Percentiles rank a stretch among this genome's conserved stretches.
These are phyloP conservation scores for Malassezia slooffiae DNA, from an alignment of 1,284 basidiomycete genomes.

Conservation along the genomic window DNA sequence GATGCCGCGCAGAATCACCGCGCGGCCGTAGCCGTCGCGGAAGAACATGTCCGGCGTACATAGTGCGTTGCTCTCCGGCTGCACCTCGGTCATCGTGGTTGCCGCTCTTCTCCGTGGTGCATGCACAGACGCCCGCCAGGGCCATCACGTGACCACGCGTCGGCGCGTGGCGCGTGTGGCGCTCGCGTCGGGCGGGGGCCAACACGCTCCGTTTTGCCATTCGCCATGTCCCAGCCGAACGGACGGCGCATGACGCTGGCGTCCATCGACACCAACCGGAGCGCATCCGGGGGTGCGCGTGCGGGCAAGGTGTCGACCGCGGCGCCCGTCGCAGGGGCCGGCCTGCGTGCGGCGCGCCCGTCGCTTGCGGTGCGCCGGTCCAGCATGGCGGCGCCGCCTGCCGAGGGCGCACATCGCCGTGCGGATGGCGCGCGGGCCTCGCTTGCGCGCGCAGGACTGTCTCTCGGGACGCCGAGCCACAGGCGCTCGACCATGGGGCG, in stretches of 20 bases:
- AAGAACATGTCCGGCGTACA: constrained; percentile 53
- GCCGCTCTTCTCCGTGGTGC: too few relatives aligned
- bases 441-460: constrained; percentile 1
- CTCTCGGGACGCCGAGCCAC: constrained; percentile 6
- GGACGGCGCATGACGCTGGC: constrained; percentile 34
- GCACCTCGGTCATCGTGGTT: constrained; percentile 2
- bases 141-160: constrained; percentile 3
- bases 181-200: background rate
- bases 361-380: constrained; percentile 13
- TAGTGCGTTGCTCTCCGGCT: background rate
- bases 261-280: constrained; percentile 25
- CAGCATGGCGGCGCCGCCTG: constrained; percentile 1
- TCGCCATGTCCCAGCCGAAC: constrained; percentile 11
- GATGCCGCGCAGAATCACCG: constrained; percentile 75
- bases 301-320: background rate
- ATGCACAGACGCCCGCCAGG: too few relatives aligned
- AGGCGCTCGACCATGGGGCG: constrained; percentile 9
- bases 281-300: background rate
- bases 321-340: constrained; percentile 1
- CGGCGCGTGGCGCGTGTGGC: background rate
- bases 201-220: background rate
- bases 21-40: constrained; percentile 70
- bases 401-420: background rate
- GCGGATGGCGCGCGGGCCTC: background rate
- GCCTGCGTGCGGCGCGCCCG: constrained; percentile 1